Conservation (phyloP, 1,284 basidiomycete species). For the Apiotrichum gracile region DNA sequence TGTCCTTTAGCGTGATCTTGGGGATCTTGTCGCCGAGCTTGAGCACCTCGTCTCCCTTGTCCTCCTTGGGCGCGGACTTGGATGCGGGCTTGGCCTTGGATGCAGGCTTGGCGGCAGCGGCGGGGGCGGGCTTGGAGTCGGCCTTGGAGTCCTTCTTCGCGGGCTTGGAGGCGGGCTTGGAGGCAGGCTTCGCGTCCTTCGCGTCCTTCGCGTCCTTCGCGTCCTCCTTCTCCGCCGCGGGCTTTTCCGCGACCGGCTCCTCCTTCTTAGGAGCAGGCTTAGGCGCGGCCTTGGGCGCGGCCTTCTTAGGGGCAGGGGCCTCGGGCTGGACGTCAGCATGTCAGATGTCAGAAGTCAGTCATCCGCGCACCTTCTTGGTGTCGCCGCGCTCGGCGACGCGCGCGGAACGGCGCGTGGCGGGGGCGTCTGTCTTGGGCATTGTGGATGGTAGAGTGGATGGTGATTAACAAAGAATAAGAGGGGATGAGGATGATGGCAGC, state of each 20-base stretch:
- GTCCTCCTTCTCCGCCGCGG: slow-evolving; percentile 13
- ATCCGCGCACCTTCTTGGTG: slow-evolving; percentile 6
- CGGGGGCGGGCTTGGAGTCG: slow-evolving; percentile 6
- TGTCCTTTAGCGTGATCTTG: slow-evolving; percentile 64
- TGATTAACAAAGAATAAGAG: not conserved
- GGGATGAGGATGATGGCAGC: not conserved
- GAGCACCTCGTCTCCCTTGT: slow-evolving; percentile 44
- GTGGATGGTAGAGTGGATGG: not conserved
- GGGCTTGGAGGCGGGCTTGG: slow-evolving; percentile 4
- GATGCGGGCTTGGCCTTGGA: slow-evolving; percentile 7
- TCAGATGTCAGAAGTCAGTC: not conserved
- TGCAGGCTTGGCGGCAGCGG: not conserved
- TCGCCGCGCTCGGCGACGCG: slow-evolving; percentile 30
- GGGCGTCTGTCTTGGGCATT: slow-evolving; percentile 22
- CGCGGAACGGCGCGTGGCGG: slow-evolving; percentile 15
- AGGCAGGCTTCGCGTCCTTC: slow-evolving; percentile 8
- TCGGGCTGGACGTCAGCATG: not conserved
- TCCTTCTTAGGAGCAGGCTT: no score
- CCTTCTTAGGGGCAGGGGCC: not conserved
- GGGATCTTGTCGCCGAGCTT: slow-evolving; percentile 74
- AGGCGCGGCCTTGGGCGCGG: slow-evolving; percentile 6
- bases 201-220: slow-evolving; percentile 19
- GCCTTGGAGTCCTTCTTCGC: slow-evolving; percentile 23
- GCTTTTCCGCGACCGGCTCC: slow-evolving; percentile 4
- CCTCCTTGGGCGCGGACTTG: slow-evolving; percentile 21